Base-by-base conservation (phyloP, 139 green algal genomes). In the Ettlia oleoabundans region DNA sequence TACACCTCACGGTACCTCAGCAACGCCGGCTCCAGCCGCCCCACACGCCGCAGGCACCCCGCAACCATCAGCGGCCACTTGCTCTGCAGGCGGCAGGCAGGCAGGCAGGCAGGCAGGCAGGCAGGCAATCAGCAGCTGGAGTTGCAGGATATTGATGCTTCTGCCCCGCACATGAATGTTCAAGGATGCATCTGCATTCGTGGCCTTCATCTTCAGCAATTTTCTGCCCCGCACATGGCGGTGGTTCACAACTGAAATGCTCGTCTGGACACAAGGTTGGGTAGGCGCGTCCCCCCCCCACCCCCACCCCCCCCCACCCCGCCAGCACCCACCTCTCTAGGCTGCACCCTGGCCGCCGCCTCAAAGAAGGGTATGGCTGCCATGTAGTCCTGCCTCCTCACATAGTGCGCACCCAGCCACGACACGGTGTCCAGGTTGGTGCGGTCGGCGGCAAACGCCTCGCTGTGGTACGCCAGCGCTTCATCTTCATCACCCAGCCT, bases 61-160 rank as follows among this genome's bases (percentile, higher is more conserved):
- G 90, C 90, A 40, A 91, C 90, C 94, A 98, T 97, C 42, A 98
- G 91, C 53, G 85, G 85, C 94, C 94, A 98, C 91, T 98, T 97
- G 75, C 47, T 52, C 65, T 83, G 47, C 64, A 40, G 33, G 24
- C n/a, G n/a, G 47, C 26, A 55, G 52, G 52, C 1, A 18, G 33
- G n/a, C n/a, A n/a, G n/a, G n/a, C n/a, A n/a, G n/a, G n/a, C n/a
- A n/a, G n/a, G n/a, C n/a, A n/a, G n/a, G n/a, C n/a, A n/a, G n/a
- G n/a, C n/a, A n/a, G n/a, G n/a, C n/a, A n/a, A n/a, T n/a, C n/a
- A n/a, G n/a, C n/a, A n/a, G n/a, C n/a, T n/a, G n/a, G n/a, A n/a
- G n/a, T n/a, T n/a, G n/a, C n/a, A n/a, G n/a, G n/a, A n/a, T n/a
- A n/a, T n/a, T n/a, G n/a, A n/a, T n/a, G n/a, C n/a, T n/a, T n/a